Base-by-base conservation (phyloP, 192 early-diverging fungal genomes). In the Rhizophagus prolifer region DNA sequence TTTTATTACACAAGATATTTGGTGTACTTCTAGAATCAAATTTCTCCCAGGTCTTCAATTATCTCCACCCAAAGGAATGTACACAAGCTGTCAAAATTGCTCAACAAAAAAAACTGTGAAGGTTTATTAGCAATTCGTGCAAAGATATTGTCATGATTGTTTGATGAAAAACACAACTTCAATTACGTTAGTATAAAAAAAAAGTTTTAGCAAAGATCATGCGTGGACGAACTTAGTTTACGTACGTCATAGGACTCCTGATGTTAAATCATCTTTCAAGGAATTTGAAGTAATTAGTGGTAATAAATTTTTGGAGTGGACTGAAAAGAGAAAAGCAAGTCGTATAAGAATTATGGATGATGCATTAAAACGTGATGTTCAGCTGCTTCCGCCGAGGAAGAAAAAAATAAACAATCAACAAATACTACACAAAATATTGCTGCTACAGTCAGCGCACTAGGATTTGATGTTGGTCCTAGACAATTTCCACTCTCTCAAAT, bases 61-160 rank as follows among this genome's bases (percentile, higher is more conserved):
- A 58, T 61, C 75, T 13, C 75, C 75, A 30, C 75, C 75, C 2
- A 30, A 67, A 34, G 75, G 75, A 58, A 76, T 76, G 75, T 34
- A 65, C 19, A 67, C 36, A 28, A 31, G 47, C 3, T 76, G 75
- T 67, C 75, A 76, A 54, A 23, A 38, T 76, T 76, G 75, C 36
- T 25, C 7, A 16, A 36, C 63, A 12, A n/a, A 28, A 46, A 46
- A 58, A 58, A 54, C 47, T 6, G 41, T 54, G 4, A 76, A 76
- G 50, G 44, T 76, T 54, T 76, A 76, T 58, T 76, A 64, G 75
- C 60, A 46, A 46, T 76, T 67, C 44, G 25, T 19, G 64, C 58
- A 25, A n/a, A 28, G 75, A 58, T 66, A 41, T 68, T 76, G 75
- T 76, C 63, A 58, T 30, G 50, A 54, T 19, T 76, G 75, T 76